Evolutionary conservation across 495 filamentous ascomycete genomes (phyloP), one percentile per base, ranked within the genome.

Genomic region (Penicillium malachiteum): DNA sequence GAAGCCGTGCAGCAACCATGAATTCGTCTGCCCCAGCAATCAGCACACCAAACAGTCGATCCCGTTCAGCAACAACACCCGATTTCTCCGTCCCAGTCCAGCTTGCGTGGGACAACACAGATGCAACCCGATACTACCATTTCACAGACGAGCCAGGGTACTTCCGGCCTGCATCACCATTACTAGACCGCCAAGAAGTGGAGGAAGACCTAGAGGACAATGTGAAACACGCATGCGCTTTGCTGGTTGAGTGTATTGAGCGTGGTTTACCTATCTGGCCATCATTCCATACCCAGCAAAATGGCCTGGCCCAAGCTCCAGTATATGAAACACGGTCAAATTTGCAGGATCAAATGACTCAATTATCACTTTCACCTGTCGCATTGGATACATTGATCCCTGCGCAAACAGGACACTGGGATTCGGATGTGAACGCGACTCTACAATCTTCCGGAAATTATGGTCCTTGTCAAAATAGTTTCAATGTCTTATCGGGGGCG

Each of bases 121-220:
- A 58, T 35, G 3, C 13, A 21, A 37, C 32, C 17, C 57, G 57
- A 16, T 48, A 48, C 40, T 66, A 61, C 51, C 35, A 53, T n/a
- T 68, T 68, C 52, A 62, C 48, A 12, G 65, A 68, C 12, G 57
- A 64, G 17, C 53, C 52, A 1, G 65, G 65, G 11, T 68, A 55
- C 44, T 66, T 64, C 42, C 50, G 54, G 26, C 63, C 65, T 14
- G 50, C n/a, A 9, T 55, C 63, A 3, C 63, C 63, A 11, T 38
- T 64, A 2, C 49, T 68, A 11, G 38, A 56, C 30, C 57, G 65
- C 18, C 65, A 66, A 52, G 12, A 50, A 12, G 48, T 68, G 6
- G 53, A 55, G 4, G 63, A 64, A 46, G 63, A 66, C 4, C 13
- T 68, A 3, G 60, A 59, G 17, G 59, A 58, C n/a, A 51, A 68